phyloP scores from a whole-genome alignment of 192 early-diverging fungal genomes.

The Linnemannia zychae region DNA sequence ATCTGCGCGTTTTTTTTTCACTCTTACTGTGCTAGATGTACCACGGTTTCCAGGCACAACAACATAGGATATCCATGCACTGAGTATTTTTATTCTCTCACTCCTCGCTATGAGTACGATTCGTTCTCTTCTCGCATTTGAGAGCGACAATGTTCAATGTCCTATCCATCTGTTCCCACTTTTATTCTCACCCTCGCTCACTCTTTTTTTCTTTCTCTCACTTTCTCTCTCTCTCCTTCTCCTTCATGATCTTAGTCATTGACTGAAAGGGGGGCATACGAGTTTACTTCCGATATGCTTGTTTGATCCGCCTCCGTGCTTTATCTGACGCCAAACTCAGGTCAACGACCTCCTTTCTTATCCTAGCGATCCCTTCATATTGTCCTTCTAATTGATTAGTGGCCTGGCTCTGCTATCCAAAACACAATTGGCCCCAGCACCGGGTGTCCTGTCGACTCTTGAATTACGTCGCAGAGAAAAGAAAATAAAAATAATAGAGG shows the following conservation, averaged over 20 bases:
- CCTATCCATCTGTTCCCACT: not conserved
- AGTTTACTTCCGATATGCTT: not conserved
- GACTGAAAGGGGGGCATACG: not conserved
- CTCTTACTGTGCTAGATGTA: not conserved
- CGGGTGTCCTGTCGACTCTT: not conserved
- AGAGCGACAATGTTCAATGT: not conserved
- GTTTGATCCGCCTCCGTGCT: constrained; percentile 1
- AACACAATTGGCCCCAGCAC: not conserved
- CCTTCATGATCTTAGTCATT: constrained; percentile 1
- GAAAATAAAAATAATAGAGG: not conserved
- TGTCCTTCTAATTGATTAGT: not conserved
- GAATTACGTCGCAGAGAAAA: not conserved
- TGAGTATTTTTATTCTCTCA: not conserved
- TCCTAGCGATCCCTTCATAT: not conserved
- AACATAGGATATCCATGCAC: not conserved
- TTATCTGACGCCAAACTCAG: not conserved
- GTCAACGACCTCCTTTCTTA: constrained; percentile 1
- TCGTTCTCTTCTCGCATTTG: not conserved
- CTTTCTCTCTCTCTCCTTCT: not conserved
- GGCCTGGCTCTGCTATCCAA: not conserved
- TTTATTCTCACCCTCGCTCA: not conserved
- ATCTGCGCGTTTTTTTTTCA: not conserved
- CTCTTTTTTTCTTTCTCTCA: not conserved
- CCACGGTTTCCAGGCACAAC: not conserved
- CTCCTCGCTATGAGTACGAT: not conserved